Evolutionary conservation across 148 eudicot species (phyloP).

Genomic region (Rhododendron molle): DNA sequence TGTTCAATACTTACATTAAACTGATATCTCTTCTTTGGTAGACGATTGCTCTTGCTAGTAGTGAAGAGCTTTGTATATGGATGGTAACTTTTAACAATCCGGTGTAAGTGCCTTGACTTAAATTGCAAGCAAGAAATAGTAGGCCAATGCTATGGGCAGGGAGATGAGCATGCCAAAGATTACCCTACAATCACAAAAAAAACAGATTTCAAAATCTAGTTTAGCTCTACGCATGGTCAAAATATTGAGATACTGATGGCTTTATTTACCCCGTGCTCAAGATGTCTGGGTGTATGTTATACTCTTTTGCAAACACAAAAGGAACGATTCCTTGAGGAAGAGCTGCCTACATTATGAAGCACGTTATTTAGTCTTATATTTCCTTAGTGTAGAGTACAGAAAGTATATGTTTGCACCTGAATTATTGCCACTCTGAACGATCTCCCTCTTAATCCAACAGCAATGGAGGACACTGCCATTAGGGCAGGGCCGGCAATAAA

Average conservation of each 20-base stretch:
- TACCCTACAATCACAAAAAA: constrained; percentile 24
- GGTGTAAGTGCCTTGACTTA: constrained; percentile 11
- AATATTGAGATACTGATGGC: not conserved
- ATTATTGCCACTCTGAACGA: constrained; percentile 38
- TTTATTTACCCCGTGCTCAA: constrained; percentile 41
- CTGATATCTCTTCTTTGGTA: not conserved
- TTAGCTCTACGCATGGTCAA: no score
- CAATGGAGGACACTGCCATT: constrained; percentile 36
- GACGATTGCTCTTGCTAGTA: not conserved
- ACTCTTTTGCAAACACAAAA: constrained; percentile 45
- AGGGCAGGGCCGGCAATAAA: constrained; percentile 41
- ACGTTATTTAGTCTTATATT: not conserved
- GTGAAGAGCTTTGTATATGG: not conserved
- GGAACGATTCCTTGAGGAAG: constrained; percentile 55
- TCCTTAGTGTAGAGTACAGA: not conserved
- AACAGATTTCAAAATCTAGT: no score
- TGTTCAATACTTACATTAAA: not conserved
- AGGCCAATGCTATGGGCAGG: constrained; percentile 36
- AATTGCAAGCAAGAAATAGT: constrained; percentile 35
- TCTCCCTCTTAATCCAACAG: constrained; percentile 38
- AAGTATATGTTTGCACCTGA: constrained; percentile 28
- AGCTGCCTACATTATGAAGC: constrained; percentile 34
- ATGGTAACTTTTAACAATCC: not conserved
- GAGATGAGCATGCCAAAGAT: constrained; percentile 40
- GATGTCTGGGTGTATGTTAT: constrained; percentile 36